Percentiles rank a stretch among this genome's conserved stretches.
Conservation (phyloP, 192 early-diverging fungal species). For the Coemansia sp. region DNA sequence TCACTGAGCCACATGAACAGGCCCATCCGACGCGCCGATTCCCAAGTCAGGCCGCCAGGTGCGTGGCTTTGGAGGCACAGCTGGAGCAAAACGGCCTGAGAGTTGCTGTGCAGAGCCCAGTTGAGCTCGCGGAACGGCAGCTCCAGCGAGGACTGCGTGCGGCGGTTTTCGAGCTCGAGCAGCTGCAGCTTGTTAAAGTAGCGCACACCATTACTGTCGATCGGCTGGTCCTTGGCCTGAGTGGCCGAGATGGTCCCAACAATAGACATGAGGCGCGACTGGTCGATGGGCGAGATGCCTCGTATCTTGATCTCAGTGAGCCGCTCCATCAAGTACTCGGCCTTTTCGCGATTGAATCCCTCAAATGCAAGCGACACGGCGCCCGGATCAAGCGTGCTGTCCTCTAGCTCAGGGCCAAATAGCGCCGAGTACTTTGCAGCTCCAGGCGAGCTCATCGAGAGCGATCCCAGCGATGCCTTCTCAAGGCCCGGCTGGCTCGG, state of each 20-base stretch:
- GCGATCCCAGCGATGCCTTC: background rate
- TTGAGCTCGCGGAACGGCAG: conserved; percentile 68
- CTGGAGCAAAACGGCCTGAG: conserved; percentile 66
- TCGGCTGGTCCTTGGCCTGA: conserved; percentile 68
- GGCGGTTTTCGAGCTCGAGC: conserved; percentile 58
- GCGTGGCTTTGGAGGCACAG: conserved; percentile 43
- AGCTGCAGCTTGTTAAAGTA: conserved; percentile 83
- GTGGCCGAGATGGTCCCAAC: conserved; percentile 64
- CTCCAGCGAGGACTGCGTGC: conserved; percentile 47
- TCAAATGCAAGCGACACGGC: conserved; percentile 27
- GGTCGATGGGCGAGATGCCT: conserved; percentile 69
- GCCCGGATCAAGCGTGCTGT: conserved; percentile 7
- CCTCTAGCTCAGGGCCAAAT: conserved; percentile 11
- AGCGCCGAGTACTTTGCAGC: conserved; percentile 31
- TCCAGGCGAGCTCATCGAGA: background rate
- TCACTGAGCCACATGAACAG: conserved; percentile 87
- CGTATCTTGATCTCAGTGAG: conserved; percentile 48
- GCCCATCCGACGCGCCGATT: conserved; percentile 79
- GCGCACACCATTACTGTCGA: conserved; percentile 87
- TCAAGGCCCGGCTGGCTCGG: background rate
- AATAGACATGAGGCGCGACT: conserved; percentile 74
- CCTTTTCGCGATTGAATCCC: conserved; percentile 47
- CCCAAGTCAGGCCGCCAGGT: conserved; percentile 75
- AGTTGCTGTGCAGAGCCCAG: conserved; percentile 91
- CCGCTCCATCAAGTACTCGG: conserved; percentile 40